Conservation (phyloP, 176 grass and related monocot genomes). For the Paspalum notatum region DNA sequence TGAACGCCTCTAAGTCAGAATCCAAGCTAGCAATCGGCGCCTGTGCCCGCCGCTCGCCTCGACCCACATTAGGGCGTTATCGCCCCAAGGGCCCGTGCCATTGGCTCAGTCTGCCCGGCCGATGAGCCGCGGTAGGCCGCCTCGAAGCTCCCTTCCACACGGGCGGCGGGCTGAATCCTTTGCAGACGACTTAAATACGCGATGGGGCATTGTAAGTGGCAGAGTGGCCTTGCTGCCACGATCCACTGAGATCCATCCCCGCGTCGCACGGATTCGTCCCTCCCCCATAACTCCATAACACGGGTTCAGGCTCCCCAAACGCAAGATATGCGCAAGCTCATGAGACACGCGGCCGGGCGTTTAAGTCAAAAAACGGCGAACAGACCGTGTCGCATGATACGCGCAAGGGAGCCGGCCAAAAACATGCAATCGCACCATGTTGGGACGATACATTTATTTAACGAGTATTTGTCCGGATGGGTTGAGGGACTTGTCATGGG, state of each 20-base stretch:
- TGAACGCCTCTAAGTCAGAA: constrained; percentile 63
- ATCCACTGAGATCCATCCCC: constrained; percentile 65
- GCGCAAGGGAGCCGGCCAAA: too few species aligned
- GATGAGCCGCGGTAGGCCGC: neutral
- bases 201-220: constrained; percentile 57
- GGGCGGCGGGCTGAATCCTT: constrained; percentile 44
- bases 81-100: neutral
- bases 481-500: too few species aligned
- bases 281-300: too few species aligned
- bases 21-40: constrained; percentile 52
- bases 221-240: constrained; percentile 69
- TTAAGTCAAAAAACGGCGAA: too few species aligned
- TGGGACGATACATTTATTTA: too few species aligned
- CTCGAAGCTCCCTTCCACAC: constrained; percentile 44
- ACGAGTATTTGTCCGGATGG: too few species aligned
- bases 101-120: neutral
- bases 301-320: too few species aligned
- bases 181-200: constrained; percentile 46
- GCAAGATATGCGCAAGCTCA: too few species aligned
- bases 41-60: constrained; percentile 22
- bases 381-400: too few species aligned
- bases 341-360: too few species aligned
- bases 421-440: too few species aligned
- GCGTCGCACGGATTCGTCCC: constrained; percentile 25
- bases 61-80: neutral